These are phyloP conservation scores for Rhodotorula sp. DNA, from an alignment of 1,284 basidiomycete genomes.

Conservation along the genomic window DNA sequence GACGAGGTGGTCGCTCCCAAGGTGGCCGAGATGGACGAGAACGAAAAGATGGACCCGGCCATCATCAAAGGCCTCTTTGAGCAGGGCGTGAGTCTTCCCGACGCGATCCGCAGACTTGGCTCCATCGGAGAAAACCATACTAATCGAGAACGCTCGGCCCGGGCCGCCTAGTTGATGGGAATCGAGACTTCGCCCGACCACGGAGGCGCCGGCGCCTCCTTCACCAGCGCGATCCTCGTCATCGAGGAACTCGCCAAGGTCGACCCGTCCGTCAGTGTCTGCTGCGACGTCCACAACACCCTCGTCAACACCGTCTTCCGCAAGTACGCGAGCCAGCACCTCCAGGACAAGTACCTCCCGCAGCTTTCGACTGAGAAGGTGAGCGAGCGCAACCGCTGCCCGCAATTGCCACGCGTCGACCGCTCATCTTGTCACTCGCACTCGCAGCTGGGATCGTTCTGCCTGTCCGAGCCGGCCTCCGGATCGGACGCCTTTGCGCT, in stretches of 20 bases:
- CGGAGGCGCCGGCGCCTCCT: constrained; percentile 85
- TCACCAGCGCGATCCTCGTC: constrained; percentile 91
- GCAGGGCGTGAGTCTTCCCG: constrained; percentile 72
- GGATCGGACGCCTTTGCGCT: constrained; percentile 97
- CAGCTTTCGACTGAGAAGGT: constrained; percentile 75
- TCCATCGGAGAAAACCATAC: neutral
- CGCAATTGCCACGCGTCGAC: no score
- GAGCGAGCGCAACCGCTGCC: no score
- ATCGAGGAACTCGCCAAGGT: constrained; percentile 97
- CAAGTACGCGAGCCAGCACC: constrained; percentile 76
- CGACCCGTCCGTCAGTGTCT: constrained; percentile 92
- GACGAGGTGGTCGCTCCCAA: constrained; percentile 83
- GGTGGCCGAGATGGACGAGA: constrained; percentile 97
- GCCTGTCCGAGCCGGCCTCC: constrained; percentile 85
- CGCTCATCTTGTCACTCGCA: no score
- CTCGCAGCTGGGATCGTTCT: constrained; percentile 86
- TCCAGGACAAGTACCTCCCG: constrained; percentile 87
- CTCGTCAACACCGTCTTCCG: constrained; percentile 91
- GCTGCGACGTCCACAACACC: constrained; percentile 98
- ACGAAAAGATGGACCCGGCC: constrained; percentile 86
- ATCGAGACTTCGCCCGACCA: constrained; percentile 85
- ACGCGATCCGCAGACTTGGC: no score
- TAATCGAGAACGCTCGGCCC: no score
- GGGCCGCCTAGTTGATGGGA: constrained; percentile 78
- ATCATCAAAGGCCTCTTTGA: constrained; percentile 90